Percentiles rank a stretch among this genome's conserved stretches.
Evolutionary conservation across 106 monocot genomes (phyloP).

Genomic region (Alisma plantagoaquatica): DNA sequence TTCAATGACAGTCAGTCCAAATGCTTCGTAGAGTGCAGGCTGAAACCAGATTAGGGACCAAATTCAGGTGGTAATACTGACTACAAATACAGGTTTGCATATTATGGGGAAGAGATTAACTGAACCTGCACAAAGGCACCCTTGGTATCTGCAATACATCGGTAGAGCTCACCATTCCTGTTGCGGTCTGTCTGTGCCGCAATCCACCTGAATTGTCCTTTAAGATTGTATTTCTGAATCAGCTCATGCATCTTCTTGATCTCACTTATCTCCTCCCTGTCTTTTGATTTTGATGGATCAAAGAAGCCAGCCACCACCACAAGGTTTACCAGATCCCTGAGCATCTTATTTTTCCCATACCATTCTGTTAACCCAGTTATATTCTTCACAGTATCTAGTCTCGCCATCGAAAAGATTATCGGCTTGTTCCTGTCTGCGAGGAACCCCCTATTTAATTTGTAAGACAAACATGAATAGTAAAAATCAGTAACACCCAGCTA

Average conservation of each 20-base stretch:
- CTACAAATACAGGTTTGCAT: too few species aligned
- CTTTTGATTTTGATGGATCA: conserved; percentile 79
- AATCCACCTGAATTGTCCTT: conserved; percentile 93
- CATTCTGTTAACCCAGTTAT: conserved; percentile 82
- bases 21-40: conserved; percentile 97
- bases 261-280: conserved; percentile 85
- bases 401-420: conserved; percentile 96
- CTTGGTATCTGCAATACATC: conserved; percentile 85
- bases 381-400: conserved; percentile 95
- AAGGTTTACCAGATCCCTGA: conserved; percentile 81
- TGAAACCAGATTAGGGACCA: conserved; percentile 8
- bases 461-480: neutral
- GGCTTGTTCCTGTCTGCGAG: conserved; percentile 74
- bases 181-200: conserved; percentile 71
- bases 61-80: too few species aligned
- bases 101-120: too few species aligned
- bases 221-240: conserved; percentile 66
- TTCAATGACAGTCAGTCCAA: conserved; percentile 95
- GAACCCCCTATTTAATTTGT: conserved; percentile 39
- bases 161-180: conserved; percentile 83
- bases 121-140: conserved; percentile 86
- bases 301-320: conserved; percentile 86
- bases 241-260: conserved; percentile 92
- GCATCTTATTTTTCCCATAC: conserved; percentile 79
- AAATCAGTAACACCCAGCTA: neutral